Base-by-base conservation (phyloP, 2,329 filamentous ascomycete species). In the Epichloe uncinata region DNA sequence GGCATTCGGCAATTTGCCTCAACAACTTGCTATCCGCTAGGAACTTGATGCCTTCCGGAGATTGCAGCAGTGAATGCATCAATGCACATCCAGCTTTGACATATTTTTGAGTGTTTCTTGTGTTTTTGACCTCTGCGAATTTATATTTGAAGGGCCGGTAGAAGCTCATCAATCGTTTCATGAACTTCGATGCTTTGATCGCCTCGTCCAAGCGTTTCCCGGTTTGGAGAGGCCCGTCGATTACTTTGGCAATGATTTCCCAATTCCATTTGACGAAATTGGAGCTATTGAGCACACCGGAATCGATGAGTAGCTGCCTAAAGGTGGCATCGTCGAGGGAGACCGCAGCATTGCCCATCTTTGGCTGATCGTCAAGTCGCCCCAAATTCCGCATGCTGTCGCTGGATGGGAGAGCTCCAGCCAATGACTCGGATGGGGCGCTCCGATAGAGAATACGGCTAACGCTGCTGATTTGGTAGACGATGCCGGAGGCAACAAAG, bases 221-320 rank as follows among this genome's bases (percentile, higher is more conserved):
- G 56, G 89, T 95, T 22, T 89, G 84, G 20, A 98, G 69, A 1
- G 94, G 93, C 0, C 93, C 94, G 62, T 97, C 91, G 37, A 98
- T 90, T 48, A 97, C 82, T 58, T 84, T 85, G 52, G 90, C 77
- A 41, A 98, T 89, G 36, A 95, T 73, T 54, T 95, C 88, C 93
- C 94, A 98, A 62, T 95, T 91, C 93, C 93, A 98, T 64, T 98
- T 98, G 38, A 81, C 74, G 60, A 86, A 95, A 58, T 95, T 96
- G 54, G 88, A 88, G 53, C 87, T 93, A 54, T 84, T 87, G 43
- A 97, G 72, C 2, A 98, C 88, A 50, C 88, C 82, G 4, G 87
- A 93, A 53, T 97, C 86, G 16, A 89, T 71, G 30, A 83, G 61
- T 3, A 83, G 66, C 59, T 83, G 79, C 18, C 81, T 74, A 57